Percentiles rank a stretch among this genome's conserved stretches.
Evolutionary conservation across 1,284 basidiomycete genomes (phyloP).

Genomic region (Athelia psychrophila): DNA sequence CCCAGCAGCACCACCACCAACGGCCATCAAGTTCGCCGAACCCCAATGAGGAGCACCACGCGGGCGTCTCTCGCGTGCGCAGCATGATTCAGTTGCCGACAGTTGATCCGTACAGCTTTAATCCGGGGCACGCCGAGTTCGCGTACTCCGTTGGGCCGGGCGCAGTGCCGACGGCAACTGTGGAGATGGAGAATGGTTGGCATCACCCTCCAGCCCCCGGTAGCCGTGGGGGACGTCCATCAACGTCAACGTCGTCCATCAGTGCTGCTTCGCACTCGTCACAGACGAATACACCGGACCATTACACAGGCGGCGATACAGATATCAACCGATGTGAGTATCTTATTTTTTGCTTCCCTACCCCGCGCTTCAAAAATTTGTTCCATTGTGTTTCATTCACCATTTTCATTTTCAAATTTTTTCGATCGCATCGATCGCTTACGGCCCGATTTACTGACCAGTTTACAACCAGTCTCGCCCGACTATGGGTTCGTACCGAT

Average conservation of each 20-base stretch:
- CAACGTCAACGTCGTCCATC: slow-evolving; percentile 70
- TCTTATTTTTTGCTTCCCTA: slow-evolving; percentile 19
- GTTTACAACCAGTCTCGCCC: slow-evolving; percentile 65
- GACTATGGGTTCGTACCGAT: slow-evolving; percentile 77
- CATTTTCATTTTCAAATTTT: slow-evolving; percentile 3
- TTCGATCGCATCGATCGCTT: slow-evolving; percentile 6
- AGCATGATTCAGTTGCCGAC: slow-evolving; percentile 77
- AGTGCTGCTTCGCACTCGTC: slow-evolving; percentile 70
- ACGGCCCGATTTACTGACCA: slow-evolving; percentile 41
- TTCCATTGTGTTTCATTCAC: slow-evolving; percentile 1
- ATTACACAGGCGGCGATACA: slow-evolving; percentile 58
- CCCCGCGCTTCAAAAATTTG: slow-evolving; percentile 5
- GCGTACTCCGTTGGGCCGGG: slow-evolving; percentile 63
- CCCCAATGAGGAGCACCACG: slow-evolving; percentile 52
- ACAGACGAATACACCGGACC: slow-evolving; percentile 75
- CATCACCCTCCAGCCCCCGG: slow-evolving; percentile 36
- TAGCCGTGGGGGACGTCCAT: slow-evolving; percentile 53
- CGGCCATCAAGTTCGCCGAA: slow-evolving; percentile 74
- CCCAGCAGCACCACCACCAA: slow-evolving; percentile 47
- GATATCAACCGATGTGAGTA: slow-evolving; percentile 80
- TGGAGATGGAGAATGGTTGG: slow-evolving; percentile 44
- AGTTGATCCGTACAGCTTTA: slow-evolving; percentile 66
- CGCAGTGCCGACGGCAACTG: slow-evolving; percentile 39
- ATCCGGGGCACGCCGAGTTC: slow-evolving; percentile 66
- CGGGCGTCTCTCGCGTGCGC: slow-evolving; percentile 60